A percentile compares a stretch with the other conserved stretches of the same genome.
Conservation (phyloP, 2,329 filamentous ascomycete species). For the Fusarium fujikuroi region DNA sequence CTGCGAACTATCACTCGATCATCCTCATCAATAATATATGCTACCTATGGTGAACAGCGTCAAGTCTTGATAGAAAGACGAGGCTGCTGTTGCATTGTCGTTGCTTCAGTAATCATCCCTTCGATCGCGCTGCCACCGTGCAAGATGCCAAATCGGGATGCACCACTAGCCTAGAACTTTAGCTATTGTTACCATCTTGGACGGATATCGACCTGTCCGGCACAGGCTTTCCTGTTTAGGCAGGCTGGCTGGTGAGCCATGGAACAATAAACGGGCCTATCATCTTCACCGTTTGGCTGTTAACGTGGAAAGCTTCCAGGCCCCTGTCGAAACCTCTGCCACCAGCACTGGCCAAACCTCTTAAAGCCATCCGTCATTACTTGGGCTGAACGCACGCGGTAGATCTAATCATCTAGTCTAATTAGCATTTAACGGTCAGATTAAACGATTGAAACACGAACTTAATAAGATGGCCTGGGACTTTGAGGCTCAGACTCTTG, state of each 20-base stretch:
- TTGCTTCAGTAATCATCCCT: not conserved
- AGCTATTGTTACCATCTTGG: slow-evolving; percentile 2
- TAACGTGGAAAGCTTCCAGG: not conserved
- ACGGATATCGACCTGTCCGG: slow-evolving; percentile 5
- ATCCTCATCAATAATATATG: not conserved
- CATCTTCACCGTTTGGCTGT: not conserved
- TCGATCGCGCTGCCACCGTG: not conserved
- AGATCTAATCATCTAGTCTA: not conserved
- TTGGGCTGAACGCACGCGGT: not conserved
- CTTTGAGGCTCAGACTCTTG: slow-evolving; percentile 13
- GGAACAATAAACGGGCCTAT: slow-evolving; percentile 11
- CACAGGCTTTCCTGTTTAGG: slow-evolving; percentile 15
- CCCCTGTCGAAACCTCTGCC: not conserved
- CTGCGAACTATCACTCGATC: not conserved
- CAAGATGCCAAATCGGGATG: not conserved
- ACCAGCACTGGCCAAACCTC: not conserved
- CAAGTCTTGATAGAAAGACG: not conserved
- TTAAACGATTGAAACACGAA: not conserved
- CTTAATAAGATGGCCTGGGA: slow-evolving; percentile 9
- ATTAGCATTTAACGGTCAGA: slow-evolving; percentile 10
- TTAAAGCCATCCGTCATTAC: not conserved
- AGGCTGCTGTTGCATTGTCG: not conserved
- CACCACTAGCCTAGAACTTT: slow-evolving; percentile 9
- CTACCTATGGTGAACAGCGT: slow-evolving; percentile 1
- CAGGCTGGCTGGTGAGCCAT: not conserved